Base-by-base conservation (phyloP, 371 early-diverging fungal species). In the Coemansia sp. region DNA sequence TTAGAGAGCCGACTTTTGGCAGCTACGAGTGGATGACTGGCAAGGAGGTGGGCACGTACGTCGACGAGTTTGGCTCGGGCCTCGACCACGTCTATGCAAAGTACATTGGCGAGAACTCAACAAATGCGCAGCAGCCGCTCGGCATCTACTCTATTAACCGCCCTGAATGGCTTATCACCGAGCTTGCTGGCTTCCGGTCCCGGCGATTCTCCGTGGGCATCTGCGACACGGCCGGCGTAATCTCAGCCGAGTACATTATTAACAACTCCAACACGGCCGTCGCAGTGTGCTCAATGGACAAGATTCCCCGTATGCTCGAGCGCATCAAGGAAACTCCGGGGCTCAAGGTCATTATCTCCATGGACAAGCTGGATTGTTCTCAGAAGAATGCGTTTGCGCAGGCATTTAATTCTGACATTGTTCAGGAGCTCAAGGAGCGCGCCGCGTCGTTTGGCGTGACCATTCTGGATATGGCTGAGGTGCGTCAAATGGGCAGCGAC, bases 101-200 rank as follows among this genome's bases (percentile, higher is more conserved):
- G 58, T 55, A 77, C 33, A 69, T 44, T 18, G 33, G 48, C 3
- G 26, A 28, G 11, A 47, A 16, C 16, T 44, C 37, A 40, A 4
- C 18, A 14, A 26, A n/a, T 56, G 21, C 62, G 89, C 71, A 78
- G 65, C 67, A 68, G 53, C 56, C 79, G 14, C 62, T 94, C 44
- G 92, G 93, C 44, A 67, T 98, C 48, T 96, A 91, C 79, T 86
- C 93, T 47, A 84, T 91, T 64, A 98, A 97, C 82, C 83, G 93
- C 37, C 81, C 90, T 14, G 98, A 98, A 82, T 98, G 97, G 97
- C 84, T 87, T 53, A 90, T 95, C 73, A 86, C 90, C 9, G 95
- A 94, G 81, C 83, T 89, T 18, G 91, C 90, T 1, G 88, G 86
- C 44, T 90, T 90, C 80, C 80, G 84, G 65, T 85, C 78, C 80